Evolutionary conservation across 2,329 filamentous ascomycete genomes (phyloP).

Genomic region (Tolypocladium tundrense): DNA sequence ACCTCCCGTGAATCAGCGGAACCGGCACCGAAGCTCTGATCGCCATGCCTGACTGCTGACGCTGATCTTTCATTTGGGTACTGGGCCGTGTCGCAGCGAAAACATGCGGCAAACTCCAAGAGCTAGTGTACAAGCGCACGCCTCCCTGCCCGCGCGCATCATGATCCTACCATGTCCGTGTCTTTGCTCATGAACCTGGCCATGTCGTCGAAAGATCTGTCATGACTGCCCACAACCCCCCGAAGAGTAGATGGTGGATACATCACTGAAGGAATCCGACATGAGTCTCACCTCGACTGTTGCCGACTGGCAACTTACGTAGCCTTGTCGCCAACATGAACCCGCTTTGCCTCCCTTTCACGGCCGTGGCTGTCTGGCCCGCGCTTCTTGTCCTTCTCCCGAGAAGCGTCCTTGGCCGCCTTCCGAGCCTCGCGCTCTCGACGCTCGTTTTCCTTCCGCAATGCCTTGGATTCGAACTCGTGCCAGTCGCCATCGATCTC

Average conservation of each 20-base stretch:
- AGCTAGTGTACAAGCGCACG: not conserved
- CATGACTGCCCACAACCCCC: not conserved
- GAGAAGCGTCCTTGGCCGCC: constrained; percentile 27
- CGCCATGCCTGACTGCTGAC: not conserved
- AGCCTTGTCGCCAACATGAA: constrained; percentile 17
- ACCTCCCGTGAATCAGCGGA: no score
- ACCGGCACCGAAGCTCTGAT: not conserved
- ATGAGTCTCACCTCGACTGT: not conserved
- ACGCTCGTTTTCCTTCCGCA: constrained; percentile 79
- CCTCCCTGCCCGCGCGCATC: not conserved
- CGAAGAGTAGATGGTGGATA: not conserved
- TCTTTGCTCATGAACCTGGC: not conserved
- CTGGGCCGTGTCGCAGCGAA: not conserved
- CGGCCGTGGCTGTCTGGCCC: constrained; percentile 19
- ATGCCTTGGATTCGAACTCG: constrained; percentile 93
- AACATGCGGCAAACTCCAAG: not conserved
- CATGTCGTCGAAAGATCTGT: not conserved
- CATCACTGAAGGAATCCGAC: not conserved
- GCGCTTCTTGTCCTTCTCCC: constrained; percentile 30
- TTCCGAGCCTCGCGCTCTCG: constrained; percentile 43
- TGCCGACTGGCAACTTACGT: not conserved
- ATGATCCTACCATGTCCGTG: not conserved
- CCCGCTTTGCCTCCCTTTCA: constrained; percentile 22
- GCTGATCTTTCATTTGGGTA: not conserved
- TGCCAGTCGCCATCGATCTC: constrained; percentile 92